Evolutionary conservation across 179 eudicot species (phyloP).

Genomic region (Actinidia chinensis): DNA sequence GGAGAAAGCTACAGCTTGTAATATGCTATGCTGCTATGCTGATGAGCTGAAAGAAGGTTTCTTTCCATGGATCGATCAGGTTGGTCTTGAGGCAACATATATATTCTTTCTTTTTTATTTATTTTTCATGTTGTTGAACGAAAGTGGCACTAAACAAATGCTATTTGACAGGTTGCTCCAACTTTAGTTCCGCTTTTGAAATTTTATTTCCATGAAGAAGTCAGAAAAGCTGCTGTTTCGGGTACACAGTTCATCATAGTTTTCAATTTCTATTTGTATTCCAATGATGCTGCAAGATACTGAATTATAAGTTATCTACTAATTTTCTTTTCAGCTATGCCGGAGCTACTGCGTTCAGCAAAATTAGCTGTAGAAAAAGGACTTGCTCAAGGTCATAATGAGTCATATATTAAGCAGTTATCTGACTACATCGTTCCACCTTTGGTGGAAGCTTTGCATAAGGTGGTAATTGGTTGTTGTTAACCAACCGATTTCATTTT

Average conservation of each 20-base stretch:
- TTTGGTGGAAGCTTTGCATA: slow-evolving; percentile 92
- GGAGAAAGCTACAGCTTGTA: slow-evolving; percentile 99
- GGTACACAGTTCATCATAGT: slow-evolving; percentile 37
- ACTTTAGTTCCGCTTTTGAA: slow-evolving; percentile 87
- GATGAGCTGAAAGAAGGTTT: slow-evolving; percentile 98
- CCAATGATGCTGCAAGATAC: neutral
- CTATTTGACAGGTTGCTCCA: slow-evolving; percentile 71
- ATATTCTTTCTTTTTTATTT: neutral
- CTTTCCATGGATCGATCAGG: slow-evolving; percentile 99
- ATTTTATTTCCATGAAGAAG: slow-evolving; percentile 97
- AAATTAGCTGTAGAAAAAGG: slow-evolving; percentile 95
- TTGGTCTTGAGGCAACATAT: slow-evolving; percentile 26
- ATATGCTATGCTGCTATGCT: slow-evolving; percentile 96
- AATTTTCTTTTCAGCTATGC: slow-evolving; percentile 74
- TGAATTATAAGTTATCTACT: neutral
- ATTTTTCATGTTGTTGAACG: slow-evolving; percentile 8
- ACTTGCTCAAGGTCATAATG: slow-evolving; percentile 83
- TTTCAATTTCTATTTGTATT: neutral
- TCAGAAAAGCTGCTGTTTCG: slow-evolving; percentile 92
- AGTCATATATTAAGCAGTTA: slow-evolving; percentile 82
- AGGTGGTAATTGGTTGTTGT: slow-evolving; percentile 45
- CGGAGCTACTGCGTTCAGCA: slow-evolving; percentile 88
- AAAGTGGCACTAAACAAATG: neutral
- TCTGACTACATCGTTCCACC: slow-evolving; percentile 88
- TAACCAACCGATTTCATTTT: neutral